phyloP scores from a whole-genome alignment of 257 asterid species.

The Jacaranda mimosifolia region DNA sequence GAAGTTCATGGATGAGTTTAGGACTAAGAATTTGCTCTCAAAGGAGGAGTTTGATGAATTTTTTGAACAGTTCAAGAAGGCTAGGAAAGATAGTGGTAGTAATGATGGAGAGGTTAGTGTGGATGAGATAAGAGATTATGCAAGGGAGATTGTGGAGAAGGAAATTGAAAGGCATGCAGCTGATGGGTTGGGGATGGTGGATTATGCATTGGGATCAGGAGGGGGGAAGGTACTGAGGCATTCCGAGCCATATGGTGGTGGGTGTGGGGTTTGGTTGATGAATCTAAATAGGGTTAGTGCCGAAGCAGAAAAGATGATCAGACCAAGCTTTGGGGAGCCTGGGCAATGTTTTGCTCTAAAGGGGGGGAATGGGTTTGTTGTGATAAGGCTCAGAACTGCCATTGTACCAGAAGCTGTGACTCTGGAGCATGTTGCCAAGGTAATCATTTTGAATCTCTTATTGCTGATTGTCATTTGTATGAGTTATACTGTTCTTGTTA shows the following conservation, averaged over 20 bases:
- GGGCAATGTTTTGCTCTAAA: slow-evolving; percentile 89
- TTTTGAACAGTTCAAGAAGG: slow-evolving; percentile 67
- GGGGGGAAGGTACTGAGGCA: slow-evolving; percentile 84
- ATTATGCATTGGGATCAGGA: slow-evolving; percentile 76
- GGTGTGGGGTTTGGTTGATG: slow-evolving; percentile 38
- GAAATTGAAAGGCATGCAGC: slow-evolving; percentile 89
- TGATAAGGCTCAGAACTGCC: slow-evolving; percentile 68
- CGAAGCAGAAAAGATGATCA: slow-evolving; percentile 73
- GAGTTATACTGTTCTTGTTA: slow-evolving; percentile 7
- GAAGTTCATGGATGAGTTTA: slow-evolving; percentile 65
- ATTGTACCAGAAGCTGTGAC: slow-evolving; percentile 85
- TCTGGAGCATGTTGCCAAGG: slow-evolving; percentile 88
- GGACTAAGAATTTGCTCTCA: slow-evolving; percentile 55
- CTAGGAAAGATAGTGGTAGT: slow-evolving; percentile 38
- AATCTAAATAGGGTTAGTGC: slow-evolving; percentile 35
- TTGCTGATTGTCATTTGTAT: slow-evolving; percentile 6
- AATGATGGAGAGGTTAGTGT: slow-evolving; percentile 51
- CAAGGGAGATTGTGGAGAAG: slow-evolving; percentile 68
- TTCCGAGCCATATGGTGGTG: slow-evolving; percentile 62
- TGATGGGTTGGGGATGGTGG: slow-evolving; percentile 89
- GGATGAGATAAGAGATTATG: slow-evolving; percentile 73
- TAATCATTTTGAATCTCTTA: slow-evolving; percentile 30
- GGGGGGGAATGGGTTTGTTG: slow-evolving; percentile 75
- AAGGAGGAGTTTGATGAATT: slow-evolving; percentile 72
- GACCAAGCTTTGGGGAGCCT: slow-evolving; percentile 98